Evolutionary conservation across 2,329 filamentous ascomycete genomes (phyloP).

Genomic region (Ramichloridium luteum): DNA sequence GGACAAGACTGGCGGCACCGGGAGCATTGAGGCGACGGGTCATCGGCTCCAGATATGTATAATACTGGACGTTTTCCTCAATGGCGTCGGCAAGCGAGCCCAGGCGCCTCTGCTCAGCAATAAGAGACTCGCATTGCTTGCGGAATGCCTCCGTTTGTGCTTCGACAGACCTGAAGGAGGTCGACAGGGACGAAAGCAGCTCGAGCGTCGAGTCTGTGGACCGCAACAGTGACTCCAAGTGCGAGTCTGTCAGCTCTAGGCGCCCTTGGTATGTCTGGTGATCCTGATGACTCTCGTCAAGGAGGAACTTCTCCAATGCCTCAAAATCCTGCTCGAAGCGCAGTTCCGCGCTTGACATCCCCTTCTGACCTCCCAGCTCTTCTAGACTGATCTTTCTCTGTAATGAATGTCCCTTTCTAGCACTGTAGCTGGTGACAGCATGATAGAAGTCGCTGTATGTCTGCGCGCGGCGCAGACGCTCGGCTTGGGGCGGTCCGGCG

Average conservation of each 20-base stretch:
- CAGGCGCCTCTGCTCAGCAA: constrained; percentile 69
- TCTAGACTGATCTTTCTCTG: constrained; percentile 29
- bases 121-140: constrained; percentile 76
- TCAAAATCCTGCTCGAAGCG: constrained; percentile 49
- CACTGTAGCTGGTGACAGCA: constrained; percentile 45
- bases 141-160: constrained; percentile 87
- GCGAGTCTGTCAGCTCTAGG: constrained; percentile 64
- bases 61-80: constrained; percentile 83
- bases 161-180: constrained; percentile 79
- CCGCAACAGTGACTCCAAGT: constrained; percentile 65
- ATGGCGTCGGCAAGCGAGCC: constrained; percentile 72
- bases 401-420: constrained; percentile 37
- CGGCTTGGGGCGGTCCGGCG: constrained; percentile 52
- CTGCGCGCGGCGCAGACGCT: constrained; percentile 52
- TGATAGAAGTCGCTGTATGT: constrained; percentile 71
- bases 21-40: constrained; percentile 85
- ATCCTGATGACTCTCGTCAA: constrained; percentile 73
- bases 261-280: constrained; percentile 80
- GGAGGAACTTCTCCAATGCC: constrained; percentile 51
- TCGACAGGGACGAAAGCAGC: constrained; percentile 65
- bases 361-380: constrained; percentile 11
- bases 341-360: constrained; percentile 30
- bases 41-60: constrained; percentile 82
- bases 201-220: constrained; percentile 67
- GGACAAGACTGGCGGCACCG: constrained; percentile 73